Conservation (phyloP, 140 eudicot genomes). For the Cichorium intybus region DNA sequence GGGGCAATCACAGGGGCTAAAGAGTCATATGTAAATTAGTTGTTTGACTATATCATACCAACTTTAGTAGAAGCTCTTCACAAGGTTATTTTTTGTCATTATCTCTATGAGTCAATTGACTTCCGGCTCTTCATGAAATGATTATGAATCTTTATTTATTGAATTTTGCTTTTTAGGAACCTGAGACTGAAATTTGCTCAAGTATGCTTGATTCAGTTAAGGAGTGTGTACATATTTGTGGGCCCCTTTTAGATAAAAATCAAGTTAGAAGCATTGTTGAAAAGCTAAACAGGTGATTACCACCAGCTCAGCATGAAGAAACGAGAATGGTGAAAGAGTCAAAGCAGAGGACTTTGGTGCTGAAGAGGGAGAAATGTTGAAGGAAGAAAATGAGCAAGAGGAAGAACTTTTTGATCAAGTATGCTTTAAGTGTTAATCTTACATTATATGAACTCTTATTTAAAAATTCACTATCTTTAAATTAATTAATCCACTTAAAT, state of each 20-base stretch:
- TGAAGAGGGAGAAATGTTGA: too few relatives aligned
- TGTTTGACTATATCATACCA: too few relatives aligned
- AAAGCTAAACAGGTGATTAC: constrained; percentile 52
- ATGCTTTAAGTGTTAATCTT: constrained; percentile 10
- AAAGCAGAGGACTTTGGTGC: too few relatives aligned
- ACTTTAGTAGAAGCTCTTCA: too few relatives aligned
- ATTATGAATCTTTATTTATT: constrained; percentile 14
- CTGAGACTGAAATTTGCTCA: constrained; percentile 62
- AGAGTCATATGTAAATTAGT: constrained; percentile 59
- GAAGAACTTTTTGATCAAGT: constrained; percentile 66
- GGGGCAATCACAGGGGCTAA: constrained; percentile 64
- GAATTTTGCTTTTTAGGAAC: constrained; percentile 47
- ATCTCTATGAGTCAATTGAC: too few relatives aligned
- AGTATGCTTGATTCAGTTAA: constrained; percentile 59
- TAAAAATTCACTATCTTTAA: too few relatives aligned
- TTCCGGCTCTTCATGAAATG: neutral
- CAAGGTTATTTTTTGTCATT: too few relatives aligned
- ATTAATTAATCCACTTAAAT: neutral
- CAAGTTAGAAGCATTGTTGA: too few relatives aligned
- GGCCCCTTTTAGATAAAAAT: too few relatives aligned
- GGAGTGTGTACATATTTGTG: too few relatives aligned
- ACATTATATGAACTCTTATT: too few relatives aligned
- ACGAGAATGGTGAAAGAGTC: constrained; percentile 50
- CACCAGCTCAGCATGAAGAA: constrained; percentile 52
- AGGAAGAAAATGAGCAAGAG: constrained; percentile 65